These are phyloP conservation scores for Podochytrium sp. DNA, from an alignment of 192 early-diverging fungal genomes.

Conservation along the genomic window DNA sequence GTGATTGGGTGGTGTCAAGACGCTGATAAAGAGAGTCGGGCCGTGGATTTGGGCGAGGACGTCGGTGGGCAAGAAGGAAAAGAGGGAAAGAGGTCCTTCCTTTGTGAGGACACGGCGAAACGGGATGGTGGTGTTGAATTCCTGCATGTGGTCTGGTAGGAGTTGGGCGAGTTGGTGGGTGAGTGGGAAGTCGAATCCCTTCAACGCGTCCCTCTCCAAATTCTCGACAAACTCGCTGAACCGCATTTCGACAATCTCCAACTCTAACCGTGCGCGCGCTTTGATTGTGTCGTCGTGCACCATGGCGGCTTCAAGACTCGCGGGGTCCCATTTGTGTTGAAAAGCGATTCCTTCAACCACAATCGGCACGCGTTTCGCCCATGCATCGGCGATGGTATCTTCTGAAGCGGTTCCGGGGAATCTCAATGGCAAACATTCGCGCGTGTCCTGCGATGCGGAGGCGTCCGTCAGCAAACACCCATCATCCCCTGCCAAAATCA, in stretches of 20 bases:
- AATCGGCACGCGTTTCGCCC: not conserved
- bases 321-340: not conserved
- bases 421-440: not conserved
- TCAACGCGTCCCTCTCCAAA: not conserved
- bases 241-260: not conserved
- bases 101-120: not conserved
- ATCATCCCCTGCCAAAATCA: not conserved
- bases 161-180: not conserved
- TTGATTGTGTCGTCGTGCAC: slow-evolving; percentile 1
- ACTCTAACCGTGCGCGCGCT: not conserved
- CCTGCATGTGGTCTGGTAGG: not conserved
- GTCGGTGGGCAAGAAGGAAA: slow-evolving; percentile 2
- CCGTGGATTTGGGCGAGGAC: not conserved
- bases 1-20: too few species aligned
- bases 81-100: not conserved
- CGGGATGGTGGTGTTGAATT: not conserved
- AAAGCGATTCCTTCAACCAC: not conserved
- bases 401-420: not conserved
- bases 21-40: slow-evolving; percentile 5
- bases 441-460: not conserved
- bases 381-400: not conserved
- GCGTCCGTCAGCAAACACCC: not conserved
- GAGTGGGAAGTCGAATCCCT: slow-evolving; percentile 6
- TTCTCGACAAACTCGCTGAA: slow-evolving; percentile 6
- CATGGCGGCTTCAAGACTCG: not conserved